These are phyloP conservation scores for Diplodia intermedia DNA, from an alignment of 2,329 filamentous ascomycete genomes.

Conservation along the genomic window DNA sequence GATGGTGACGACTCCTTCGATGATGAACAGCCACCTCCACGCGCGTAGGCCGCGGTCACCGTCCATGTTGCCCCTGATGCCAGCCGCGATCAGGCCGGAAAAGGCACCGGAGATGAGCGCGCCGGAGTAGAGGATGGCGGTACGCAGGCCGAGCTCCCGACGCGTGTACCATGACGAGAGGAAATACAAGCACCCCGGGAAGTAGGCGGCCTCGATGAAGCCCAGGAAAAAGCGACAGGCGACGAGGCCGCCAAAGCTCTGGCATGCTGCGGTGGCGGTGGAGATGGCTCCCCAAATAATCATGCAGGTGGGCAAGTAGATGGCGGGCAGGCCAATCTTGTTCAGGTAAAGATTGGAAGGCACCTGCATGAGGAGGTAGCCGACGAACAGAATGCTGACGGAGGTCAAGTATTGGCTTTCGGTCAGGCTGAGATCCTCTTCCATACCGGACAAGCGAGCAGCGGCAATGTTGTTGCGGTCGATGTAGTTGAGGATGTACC, in stretches of 20 bases:
- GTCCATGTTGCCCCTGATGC: constrained; percentile 71
- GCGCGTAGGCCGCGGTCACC: constrained; percentile 62
- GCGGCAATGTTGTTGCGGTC: constrained; percentile 73
- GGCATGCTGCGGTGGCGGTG: constrained; percentile 48
- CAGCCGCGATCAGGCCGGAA: constrained; percentile 65
- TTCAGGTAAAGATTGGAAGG: constrained; percentile 58
- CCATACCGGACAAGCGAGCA: constrained; percentile 67
- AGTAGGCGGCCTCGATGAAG: constrained; percentile 60
- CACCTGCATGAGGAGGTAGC: constrained; percentile 59
- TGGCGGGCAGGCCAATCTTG: constrained; percentile 48
- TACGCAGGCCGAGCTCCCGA: constrained; percentile 70
- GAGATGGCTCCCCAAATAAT: constrained; percentile 53
- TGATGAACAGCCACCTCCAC: constrained; percentile 55
- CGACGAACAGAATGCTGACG: constrained; percentile 65
- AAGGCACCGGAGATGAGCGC: constrained; percentile 75
- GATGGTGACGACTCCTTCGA: constrained; percentile 43
- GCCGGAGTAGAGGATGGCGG: constrained; percentile 71
- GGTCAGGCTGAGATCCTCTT: constrained; percentile 64
- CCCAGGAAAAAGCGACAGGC: constrained; percentile 61
- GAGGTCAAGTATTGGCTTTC: constrained; percentile 64
- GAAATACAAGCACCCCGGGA: constrained; percentile 68
- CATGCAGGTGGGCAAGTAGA: constrained; percentile 52
- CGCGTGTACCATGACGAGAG: constrained; percentile 73
- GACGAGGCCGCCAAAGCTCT: constrained; percentile 56
- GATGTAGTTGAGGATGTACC: constrained; percentile 80